A percentile compares a stretch with the other conserved stretches of the same genome.
Conservation (phyloP, 176 grass and related monocot genomes). For the Hordeum vulgare region MorexV3_pseudomolecules_assembly NC_058524.1:373675576-373676075, state of each 20-base stretch:
- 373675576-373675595: conserved; percentile 45
- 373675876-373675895: conserved; percentile 39
- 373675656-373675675: conserved; percentile 82
- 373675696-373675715: conserved; percentile 97
- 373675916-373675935: conserved; percentile 25
- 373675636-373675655: conserved; percentile 61
- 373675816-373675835: neutral
- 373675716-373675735: conserved; percentile 91
- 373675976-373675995: conserved; percentile 28
- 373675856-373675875: neutral
- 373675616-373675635: conserved; percentile 95
- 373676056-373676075: too few relatives aligned
- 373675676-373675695: conserved; percentile 90
- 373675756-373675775: conserved; percentile 21
- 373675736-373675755: conserved; percentile 52
- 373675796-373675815: neutral
- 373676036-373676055: neutral
- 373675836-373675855: conserved; percentile 40
- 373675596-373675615: conserved; percentile 99
- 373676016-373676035: neutral
- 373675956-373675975: conserved; percentile 31
- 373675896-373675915: neutral
- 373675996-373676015: neutral
- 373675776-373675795: neutral
- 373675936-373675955: conserved; percentile 35